These are phyloP conservation scores for Penicillium paxilli DNA, from an alignment of 495 filamentous ascomycete species.

Conservation along the genomic window DNA sequence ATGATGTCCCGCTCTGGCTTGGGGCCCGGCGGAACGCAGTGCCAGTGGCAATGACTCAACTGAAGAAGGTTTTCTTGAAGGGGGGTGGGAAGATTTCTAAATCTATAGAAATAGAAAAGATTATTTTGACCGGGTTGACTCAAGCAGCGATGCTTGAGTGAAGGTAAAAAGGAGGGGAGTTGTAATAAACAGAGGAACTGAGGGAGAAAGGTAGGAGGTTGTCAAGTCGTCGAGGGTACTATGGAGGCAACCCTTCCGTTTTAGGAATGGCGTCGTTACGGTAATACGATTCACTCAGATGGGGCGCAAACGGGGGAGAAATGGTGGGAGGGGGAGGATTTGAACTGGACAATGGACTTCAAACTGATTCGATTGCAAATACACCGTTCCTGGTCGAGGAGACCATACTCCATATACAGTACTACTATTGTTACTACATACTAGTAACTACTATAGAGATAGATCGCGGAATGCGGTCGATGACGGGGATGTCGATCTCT, in stretches of 20 bases:
- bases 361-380: not conserved
- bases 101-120: too few relatives aligned
- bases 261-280: conserved; percentile 23
- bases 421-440: not conserved
- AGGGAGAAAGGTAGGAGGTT: not conserved
- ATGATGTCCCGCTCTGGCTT: conserved; percentile 45
- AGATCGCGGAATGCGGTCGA: conserved; percentile 6
- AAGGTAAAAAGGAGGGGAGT: not conserved
- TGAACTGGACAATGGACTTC: too few relatives aligned
- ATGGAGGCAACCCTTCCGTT: conserved; percentile 22
- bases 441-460: not conserved
- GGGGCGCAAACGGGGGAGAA: not conserved
- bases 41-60: conserved; percentile 13
- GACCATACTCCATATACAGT: not conserved
- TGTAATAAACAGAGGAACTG: not conserved
- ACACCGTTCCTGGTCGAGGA: not conserved
- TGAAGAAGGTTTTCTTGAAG: not conserved
- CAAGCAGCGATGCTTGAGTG: not conserved
- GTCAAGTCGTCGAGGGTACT: conserved; percentile 12
- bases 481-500: conserved; percentile 7
- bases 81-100: too few relatives aligned
- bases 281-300: conserved; percentile 27
- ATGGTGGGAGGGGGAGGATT: too few relatives aligned
- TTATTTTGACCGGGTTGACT: too few relatives aligned
- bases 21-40: conserved; percentile 31